Evolutionary conservation across 2,329 filamentous ascomycete genomes (phyloP), one percentile per base, ranked within the genome.

Genomic region (Botrytis paeoniae): DNA sequence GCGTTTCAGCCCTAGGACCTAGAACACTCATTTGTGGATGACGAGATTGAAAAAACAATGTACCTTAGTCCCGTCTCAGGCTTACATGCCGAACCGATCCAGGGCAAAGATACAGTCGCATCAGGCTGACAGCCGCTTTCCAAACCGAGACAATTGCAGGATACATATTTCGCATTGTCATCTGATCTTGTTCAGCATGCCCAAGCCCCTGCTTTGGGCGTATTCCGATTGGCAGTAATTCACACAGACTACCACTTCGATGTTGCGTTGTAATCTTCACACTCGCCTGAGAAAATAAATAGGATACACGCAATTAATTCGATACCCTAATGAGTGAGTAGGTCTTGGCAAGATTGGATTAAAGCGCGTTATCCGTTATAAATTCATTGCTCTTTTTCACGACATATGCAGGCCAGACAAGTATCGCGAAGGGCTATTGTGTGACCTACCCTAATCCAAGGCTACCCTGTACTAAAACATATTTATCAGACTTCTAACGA

Each of bases 81-180:
- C 63, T 48, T 35, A 48, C 29, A 37, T 68, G 64, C 64, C 35
- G 64, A 68, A 20, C 64, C 45, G 64, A 68, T 68, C n/a, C 22
- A 29, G 14, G 16, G 16, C 64, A 68, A 66, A 22, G 62, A 32
- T 14, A 39, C 45, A 22, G 45, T 66, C 32, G 35, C 45, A 37
- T 66, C 45, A 22, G 32, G 43, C 35, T 51, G 54, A 9, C 63
- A 51, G 43, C 22, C 63, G 35, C 14, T 51, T 51, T 32, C 63
- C 32, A 25, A 35, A 37, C 29, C 43, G 29, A 51, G 22, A 65
- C 41, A 35, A 45, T 39, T 54, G 25, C 35, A 68, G 48, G 12
- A 41, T 8, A 9, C 10, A 57, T 32, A 25, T 69, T 41, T 37
- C 48, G 18, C 12, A n/a, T 57, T 39, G 37, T 59, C 51, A 57